Percentiles rank a stretch among this genome's conserved stretches.
Evolutionary conservation across 768 basidiomycete genomes (phyloP).

Genomic region (Chiua virens): DNA sequence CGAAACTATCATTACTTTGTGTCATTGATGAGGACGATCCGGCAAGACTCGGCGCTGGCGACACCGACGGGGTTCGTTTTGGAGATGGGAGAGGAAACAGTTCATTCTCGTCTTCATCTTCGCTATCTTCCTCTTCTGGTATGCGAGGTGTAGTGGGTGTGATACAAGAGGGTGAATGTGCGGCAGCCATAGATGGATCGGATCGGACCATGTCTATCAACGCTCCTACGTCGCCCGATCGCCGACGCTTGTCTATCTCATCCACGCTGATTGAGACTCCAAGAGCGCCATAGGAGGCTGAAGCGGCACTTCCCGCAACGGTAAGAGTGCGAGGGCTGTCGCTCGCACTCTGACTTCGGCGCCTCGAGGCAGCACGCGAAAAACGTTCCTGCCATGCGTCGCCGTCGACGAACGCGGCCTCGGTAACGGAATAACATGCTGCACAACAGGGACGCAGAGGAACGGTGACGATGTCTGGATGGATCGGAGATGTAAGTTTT

Average conservation of each 20-base stretch:
- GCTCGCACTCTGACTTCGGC: constrained; percentile 46
- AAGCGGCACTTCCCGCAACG: constrained; percentile 31
- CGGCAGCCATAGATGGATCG: background rate
- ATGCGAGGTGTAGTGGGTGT: constrained; percentile 24
- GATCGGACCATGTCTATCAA: background rate
- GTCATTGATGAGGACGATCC: constrained; percentile 28
- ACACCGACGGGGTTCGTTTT: constrained; percentile 48
- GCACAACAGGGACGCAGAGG: constrained; percentile 73
- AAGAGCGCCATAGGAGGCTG: constrained; percentile 18
- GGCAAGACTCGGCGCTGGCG: constrained; percentile 36
- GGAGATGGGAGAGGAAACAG: constrained; percentile 63
- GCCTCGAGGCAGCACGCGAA: constrained; percentile 57
- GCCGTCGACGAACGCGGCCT: constrained; percentile 53
- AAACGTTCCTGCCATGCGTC: constrained; percentile 65
- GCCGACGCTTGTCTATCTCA: constrained; percentile 60
- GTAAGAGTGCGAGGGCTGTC: constrained; percentile 33
- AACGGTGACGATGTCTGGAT: constrained; percentile 47
- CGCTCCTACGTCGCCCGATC: constrained; percentile 38
- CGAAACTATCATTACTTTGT: background rate
- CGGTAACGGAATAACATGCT: constrained; percentile 59
- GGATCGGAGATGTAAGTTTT: constrained; percentile 35
- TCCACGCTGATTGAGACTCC: constrained; percentile 53
- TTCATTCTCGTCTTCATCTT: constrained; percentile 55
- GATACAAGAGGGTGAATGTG: constrained; percentile 7
- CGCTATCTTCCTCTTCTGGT: constrained; percentile 28